Evolutionary conservation across 768 basidiomycete species (phyloP), one percentile per base, ranked within the genome.

Genomic region (Cubamyces lactineus): DNA sequence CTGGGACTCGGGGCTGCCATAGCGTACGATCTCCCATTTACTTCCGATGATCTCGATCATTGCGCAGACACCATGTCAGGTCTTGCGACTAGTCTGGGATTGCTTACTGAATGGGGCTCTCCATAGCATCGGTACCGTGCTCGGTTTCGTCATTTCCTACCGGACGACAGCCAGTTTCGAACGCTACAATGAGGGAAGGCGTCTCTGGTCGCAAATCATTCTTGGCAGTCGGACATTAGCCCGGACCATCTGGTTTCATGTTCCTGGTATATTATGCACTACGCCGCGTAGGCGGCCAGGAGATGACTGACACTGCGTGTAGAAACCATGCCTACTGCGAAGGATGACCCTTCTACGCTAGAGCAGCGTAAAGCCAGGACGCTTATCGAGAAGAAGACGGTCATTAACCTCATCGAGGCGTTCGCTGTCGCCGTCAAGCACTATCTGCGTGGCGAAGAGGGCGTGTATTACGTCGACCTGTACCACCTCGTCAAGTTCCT

Each of bases 121-220:
- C 80, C 19, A 23, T 59, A 79, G 79, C 23, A 64, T 79, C 40
- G 79, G 89, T 80, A 88, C 87, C 4, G 86, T 90, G 1, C 77
- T 90, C 23, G 89, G 88, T 80, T 90, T 90, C 65, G 82, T 90
- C 39, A 84, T 90, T 53, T 87, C 87, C 0, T 88, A 87, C 71
- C 72, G 87, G 60, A 89, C 88, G 11, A 89, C 86, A 12, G 85
- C 87, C 4, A 87, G 86, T 41, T 89, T 88, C 66, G 87, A 89
- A 70, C 76, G 87, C n/a, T 90, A 90, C 72, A 89, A 90, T 58
- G 88, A 91, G 67, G 89, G 89, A 23, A 75, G 89, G 55, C 75
- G 80, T 53, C 74, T 84, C 5, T 91, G 89, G 89, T 86, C 86
- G 3, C 83, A 86, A 63, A 86, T 90, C n/a, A 81, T 85, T 48